phyloP scores from a whole-genome alignment of 495 filamentous ascomycete species.

The Lophium mytilinum region DNA sequence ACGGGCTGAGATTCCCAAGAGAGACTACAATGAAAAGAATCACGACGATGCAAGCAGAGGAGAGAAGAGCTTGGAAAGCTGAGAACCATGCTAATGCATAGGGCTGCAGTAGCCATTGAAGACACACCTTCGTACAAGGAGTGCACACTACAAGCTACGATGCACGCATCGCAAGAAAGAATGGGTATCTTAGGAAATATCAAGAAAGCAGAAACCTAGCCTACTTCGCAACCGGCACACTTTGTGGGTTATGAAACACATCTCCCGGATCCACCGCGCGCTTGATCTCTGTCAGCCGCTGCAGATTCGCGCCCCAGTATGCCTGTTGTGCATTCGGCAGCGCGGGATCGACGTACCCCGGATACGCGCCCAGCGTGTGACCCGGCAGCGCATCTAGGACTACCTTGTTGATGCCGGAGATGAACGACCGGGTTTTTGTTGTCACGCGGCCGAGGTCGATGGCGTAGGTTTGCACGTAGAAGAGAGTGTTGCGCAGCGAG shows the following conservation, averaged over 20 bases:
- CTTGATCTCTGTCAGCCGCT: conserved; percentile 47
- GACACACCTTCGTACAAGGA: no score
- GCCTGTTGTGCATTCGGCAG: conserved; percentile 11
- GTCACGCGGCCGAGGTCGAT: conserved; percentile 39
- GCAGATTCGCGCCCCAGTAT: conserved; percentile 49
- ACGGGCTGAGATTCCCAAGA: no score
- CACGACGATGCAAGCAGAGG: no score
- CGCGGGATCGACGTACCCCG: conserved; percentile 27
- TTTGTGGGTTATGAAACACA: conserved; percentile 57
- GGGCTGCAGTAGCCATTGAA: no score
- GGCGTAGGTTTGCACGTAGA: conserved; percentile 41
- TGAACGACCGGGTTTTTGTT: conserved; percentile 32
- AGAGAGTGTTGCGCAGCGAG: conserved; percentile 39
- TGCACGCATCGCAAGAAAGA: no score
- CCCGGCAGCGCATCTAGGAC: conserved; percentile 18
- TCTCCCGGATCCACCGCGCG: conserved; percentile 46
- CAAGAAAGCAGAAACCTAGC: no score
- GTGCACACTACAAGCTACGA: no score
- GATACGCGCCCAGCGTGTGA: conserved; percentile 21
- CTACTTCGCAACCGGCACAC: conserved; percentile 33
- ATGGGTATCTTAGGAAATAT: no score
- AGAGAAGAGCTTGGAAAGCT: no score
- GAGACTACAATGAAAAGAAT: no score
- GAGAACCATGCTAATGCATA: no score
- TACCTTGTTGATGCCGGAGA: conserved; percentile 39